phyloP scores from a whole-genome alignment of 306 rosid genomes.

The Begonia masoniana region DNA sequence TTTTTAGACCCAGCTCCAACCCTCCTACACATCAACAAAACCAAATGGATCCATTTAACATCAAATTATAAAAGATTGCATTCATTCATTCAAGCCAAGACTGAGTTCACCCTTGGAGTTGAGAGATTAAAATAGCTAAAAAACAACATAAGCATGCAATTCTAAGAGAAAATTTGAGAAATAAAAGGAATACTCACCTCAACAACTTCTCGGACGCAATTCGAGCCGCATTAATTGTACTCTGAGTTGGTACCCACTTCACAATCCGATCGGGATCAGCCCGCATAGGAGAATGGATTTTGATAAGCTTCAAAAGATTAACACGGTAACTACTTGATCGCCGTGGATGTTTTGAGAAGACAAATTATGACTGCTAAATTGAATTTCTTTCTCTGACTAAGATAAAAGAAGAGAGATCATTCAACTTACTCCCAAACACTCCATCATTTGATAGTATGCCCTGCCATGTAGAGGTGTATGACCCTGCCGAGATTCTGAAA shows the following conservation, averaged over 20 bases:
- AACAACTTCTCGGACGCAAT: conserved; percentile 73
- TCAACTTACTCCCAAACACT: conserved; percentile 88
- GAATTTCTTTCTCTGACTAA: background rate
- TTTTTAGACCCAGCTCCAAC: conserved; percentile 72
- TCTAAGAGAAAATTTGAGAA: too few species aligned
- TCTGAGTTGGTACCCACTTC: conserved; percentile 65
- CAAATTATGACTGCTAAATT: conserved; percentile 1
- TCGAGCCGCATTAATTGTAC: conserved; percentile 47
- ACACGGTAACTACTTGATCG: conserved; percentile 8
- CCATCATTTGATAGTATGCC: conserved; percentile 98
- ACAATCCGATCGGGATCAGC: conserved; percentile 77
- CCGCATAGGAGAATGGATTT: conserved; percentile 94
- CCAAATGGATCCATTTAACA: conserved; percentile 1
- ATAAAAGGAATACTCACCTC: conserved; percentile 23
- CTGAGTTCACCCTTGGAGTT: too few species aligned
- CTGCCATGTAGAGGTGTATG: conserved; percentile 96
- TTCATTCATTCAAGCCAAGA: too few species aligned
- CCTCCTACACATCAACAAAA: conserved; percentile 36
- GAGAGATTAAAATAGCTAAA: too few species aligned
- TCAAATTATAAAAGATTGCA: background rate
- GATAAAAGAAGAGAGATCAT: background rate
- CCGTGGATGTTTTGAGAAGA: too few species aligned
- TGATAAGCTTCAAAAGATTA: conserved; percentile 55
- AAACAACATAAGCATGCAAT: too few species aligned
- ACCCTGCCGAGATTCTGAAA: conserved; percentile 96